These are phyloP conservation scores for Pseudogymnoascus sp. DNA, from an alignment of 2,329 filamentous ascomycete genomes.

Conservation along the genomic window DNA sequence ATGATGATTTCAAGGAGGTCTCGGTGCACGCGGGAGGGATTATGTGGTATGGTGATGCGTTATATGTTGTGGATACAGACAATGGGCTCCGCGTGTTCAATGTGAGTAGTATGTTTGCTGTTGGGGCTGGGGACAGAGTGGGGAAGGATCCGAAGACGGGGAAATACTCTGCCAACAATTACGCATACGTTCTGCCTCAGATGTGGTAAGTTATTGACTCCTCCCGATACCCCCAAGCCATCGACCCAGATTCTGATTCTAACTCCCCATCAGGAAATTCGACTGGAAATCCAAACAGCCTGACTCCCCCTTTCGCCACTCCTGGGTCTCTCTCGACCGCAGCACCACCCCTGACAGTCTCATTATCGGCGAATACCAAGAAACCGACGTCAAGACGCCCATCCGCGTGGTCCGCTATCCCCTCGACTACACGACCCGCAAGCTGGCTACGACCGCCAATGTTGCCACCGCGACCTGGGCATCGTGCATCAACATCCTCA, in stretches of 20 bases:
- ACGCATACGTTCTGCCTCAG: conserved; percentile 30
- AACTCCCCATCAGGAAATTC: not conserved
- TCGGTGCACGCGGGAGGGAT: conserved; percentile 30
- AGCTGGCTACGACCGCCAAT: conserved; percentile 18
- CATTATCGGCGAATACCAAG: conserved; percentile 29
- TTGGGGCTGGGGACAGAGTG: conserved; percentile 26
- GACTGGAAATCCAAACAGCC: conserved; percentile 12
- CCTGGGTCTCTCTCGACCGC: conserved; percentile 30
- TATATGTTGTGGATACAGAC: conserved; percentile 30
- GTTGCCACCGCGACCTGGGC: conserved; percentile 24
- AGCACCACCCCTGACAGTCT: conserved; percentile 26
- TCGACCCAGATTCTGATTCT: not conserved
- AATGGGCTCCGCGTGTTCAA: conserved; percentile 31
- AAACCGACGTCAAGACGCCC: conserved; percentile 17
- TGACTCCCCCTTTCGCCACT: conserved; percentile 27
- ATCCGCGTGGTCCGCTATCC: conserved; percentile 28
- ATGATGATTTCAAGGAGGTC: conserved; percentile 28
- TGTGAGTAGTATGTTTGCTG: conserved; percentile 30
- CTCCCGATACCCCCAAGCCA: not conserved
- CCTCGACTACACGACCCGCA: conserved; percentile 24
- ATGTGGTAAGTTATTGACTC: conserved; percentile 21
- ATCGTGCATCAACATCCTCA: conserved; percentile 26
- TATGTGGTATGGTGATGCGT: conserved; percentile 29
- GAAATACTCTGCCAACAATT: conserved; percentile 26
- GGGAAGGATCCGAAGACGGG: conserved; percentile 24